These are phyloP conservation scores for Aureobasidium sp. DNA, from an alignment of 2,329 filamentous ascomycete species.

Conservation along the genomic window DNA sequence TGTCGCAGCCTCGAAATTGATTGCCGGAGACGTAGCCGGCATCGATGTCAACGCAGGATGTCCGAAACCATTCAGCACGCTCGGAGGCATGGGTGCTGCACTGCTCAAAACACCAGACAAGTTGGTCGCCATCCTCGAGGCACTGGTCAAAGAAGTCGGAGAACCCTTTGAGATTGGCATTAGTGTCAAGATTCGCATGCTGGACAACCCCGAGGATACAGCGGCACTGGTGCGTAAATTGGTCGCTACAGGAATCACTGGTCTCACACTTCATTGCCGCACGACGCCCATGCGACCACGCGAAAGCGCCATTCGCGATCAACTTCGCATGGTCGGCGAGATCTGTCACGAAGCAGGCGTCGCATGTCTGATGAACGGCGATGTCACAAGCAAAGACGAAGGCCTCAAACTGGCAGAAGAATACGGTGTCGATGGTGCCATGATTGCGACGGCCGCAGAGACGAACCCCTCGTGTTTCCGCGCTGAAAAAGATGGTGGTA, in stretches of 20 bases:
- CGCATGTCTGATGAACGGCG: conserved; percentile 91
- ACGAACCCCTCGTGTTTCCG: conserved; percentile 85
- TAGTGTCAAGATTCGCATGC: conserved; percentile 89
- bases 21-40: conserved; percentile 80
- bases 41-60: conserved; percentile 99
- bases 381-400: conserved; percentile 68
- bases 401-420: conserved; percentile 63
- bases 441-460: conserved; percentile 94
- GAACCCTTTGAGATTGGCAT: conserved; percentile 80
- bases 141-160: conserved; percentile 69
- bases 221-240: conserved; percentile 68
- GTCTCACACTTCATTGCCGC: conserved; percentile 87
- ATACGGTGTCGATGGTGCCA: conserved; percentile 84
- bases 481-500: conserved; percentile 56
- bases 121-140: conserved; percentile 72
- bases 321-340: conserved; percentile 72
- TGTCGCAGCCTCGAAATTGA: conserved; percentile 72
- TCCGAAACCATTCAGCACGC: conserved; percentile 91
- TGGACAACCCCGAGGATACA: conserved; percentile 69
- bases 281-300: conserved; percentile 92
- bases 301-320: conserved; percentile 76
- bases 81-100: conserved; percentile 91
- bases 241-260: conserved; percentile 81
- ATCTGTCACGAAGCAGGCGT: conserved; percentile 80
- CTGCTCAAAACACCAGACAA: conserved; percentile 77